Conservation (phyloP, 208 protist species). For the Trypanosoma congolense region DNA sequence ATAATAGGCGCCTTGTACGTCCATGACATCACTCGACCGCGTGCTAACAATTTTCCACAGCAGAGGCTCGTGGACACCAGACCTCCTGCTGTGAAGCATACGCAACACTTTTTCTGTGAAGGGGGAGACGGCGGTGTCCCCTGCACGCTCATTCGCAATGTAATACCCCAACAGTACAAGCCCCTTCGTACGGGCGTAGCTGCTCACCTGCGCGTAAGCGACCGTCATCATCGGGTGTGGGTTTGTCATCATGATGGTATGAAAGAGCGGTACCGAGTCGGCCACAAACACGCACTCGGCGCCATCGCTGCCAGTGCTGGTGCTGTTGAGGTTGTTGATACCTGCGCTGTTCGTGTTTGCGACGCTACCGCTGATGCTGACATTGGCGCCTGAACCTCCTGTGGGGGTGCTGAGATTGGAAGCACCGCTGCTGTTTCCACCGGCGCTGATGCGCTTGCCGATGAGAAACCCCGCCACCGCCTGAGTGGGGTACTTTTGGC, state of each 20-base stretch:
- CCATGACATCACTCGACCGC: slow-evolving; percentile 17
- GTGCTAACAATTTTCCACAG: slow-evolving; percentile 30
- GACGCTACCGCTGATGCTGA: slow-evolving; percentile 5
- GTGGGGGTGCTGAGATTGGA: not conserved
- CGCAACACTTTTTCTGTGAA: slow-evolving; percentile 23
- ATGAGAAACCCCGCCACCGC: slow-evolving; percentile 75
- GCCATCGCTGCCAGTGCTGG: slow-evolving; percentile 24
- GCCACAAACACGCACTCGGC: slow-evolving; percentile 26
- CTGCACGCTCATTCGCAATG: slow-evolving; percentile 69
- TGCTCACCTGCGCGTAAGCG: slow-evolving; percentile 68
- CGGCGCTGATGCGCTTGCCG: slow-evolving; percentile 62
- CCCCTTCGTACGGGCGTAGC: slow-evolving; percentile 54
- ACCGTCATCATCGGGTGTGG: slow-evolving; percentile 83
- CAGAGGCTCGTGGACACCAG: slow-evolving; percentile 35
- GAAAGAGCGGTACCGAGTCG: slow-evolving; percentile 77
- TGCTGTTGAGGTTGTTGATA: slow-evolving; percentile 4
- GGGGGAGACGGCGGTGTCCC: slow-evolving; percentile 45
- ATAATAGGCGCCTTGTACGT: slow-evolving; percentile 20
- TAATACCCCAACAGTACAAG: slow-evolving; percentile 75
- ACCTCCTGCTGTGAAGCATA: slow-evolving; percentile 22
- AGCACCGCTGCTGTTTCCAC: slow-evolving; percentile 1
- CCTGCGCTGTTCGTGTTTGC: not conserved
- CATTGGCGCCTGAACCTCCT: not conserved
- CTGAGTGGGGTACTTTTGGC: slow-evolving; percentile 82
- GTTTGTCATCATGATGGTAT: slow-evolving; percentile 62